These are phyloP conservation scores for Thermomucor indicae-seudaticae DNA, from an alignment of 371 early-diverging fungal species.

Conservation along the genomic window DNA sequence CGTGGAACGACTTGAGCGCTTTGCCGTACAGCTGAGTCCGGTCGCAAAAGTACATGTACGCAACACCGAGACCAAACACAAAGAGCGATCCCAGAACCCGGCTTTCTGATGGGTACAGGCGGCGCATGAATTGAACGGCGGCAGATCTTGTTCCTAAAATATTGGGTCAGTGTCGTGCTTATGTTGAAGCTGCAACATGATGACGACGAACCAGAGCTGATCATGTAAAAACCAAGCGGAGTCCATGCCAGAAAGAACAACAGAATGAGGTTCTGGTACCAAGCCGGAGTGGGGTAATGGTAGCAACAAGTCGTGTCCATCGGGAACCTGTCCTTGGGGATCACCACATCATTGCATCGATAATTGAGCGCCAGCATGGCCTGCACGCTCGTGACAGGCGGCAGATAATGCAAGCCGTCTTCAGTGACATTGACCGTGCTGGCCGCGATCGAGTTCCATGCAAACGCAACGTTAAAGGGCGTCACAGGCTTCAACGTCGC, in stretches of 20 bases:
- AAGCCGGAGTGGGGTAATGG: slow-evolving; percentile 48
- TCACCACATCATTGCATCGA: slow-evolving; percentile 54
- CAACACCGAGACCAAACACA: slow-evolving; percentile 38
- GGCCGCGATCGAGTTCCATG: slow-evolving; percentile 48
- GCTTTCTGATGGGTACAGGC: neutral
- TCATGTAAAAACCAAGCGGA: slow-evolving; percentile 38
- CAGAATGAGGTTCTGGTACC: slow-evolving; percentile 45
- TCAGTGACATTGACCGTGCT: slow-evolving; percentile 34
- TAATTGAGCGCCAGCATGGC: slow-evolving; percentile 59
- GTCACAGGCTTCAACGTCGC: slow-evolving; percentile 3
- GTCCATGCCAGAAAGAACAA: slow-evolving; percentile 44
- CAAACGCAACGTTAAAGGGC: slow-evolving; percentile 43
- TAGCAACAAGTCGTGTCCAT: slow-evolving; percentile 63
- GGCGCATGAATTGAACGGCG: slow-evolving; percentile 12
- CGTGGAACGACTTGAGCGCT: slow-evolving; percentile 54
- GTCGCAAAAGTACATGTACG: slow-evolving; percentile 60
- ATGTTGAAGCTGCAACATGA: neutral
- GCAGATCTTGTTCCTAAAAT: slow-evolving; percentile 1
- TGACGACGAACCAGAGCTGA: slow-evolving; percentile 20
- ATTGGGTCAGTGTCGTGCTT: neutral
- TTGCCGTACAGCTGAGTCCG: slow-evolving; percentile 68
- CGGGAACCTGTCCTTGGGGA: slow-evolving; percentile 38
- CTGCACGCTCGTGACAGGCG: slow-evolving; percentile 39
- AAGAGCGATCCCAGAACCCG: neutral
- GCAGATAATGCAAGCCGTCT: slow-evolving; percentile 64